These are phyloP conservation scores for Straminergon stramineum DNA, from an alignment of 225 moss, liverwort and hornwort species.

Conservation along the genomic window DNA sequence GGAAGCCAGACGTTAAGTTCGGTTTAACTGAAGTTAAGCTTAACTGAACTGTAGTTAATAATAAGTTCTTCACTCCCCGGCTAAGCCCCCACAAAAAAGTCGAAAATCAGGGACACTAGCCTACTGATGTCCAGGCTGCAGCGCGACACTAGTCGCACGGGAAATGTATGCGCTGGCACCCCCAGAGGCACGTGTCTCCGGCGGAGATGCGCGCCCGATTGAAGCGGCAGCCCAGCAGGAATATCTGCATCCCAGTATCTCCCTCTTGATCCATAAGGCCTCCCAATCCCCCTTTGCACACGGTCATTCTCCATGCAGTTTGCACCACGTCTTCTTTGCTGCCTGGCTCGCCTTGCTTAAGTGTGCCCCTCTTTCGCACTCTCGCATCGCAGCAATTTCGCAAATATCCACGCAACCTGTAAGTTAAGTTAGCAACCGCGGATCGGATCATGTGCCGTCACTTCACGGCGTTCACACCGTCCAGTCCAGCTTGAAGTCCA, in stretches of 20 bases:
- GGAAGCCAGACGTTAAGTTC: too few species aligned
- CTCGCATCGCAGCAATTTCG: not conserved
- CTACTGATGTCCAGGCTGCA: not conserved
- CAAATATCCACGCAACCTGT: not conserved
- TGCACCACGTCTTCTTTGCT: not conserved
- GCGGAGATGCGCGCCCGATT: not conserved
- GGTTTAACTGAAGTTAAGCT: too few species aligned
- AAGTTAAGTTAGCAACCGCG: not conserved
- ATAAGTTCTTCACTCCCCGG: too few species aligned
- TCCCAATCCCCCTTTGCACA: accelerated
- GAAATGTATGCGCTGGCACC: constrained; percentile 2
- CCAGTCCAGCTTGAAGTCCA: not conserved
- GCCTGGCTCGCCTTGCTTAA: too few species aligned
- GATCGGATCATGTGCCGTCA: not conserved
- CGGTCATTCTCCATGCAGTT: not conserved
- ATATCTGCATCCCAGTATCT: not conserved
- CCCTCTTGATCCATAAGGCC: not conserved
- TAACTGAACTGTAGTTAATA: too few species aligned
- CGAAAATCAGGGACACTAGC: too few species aligned
- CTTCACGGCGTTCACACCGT: not conserved
- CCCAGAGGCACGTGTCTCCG: not conserved
- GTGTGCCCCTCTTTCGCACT: not conserved
- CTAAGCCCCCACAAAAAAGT: too few species aligned
- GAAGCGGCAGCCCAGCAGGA: not conserved
- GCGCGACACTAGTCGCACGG: constrained; percentile 17